Percentiles rank a stretch among this genome's conserved stretches.
Evolutionary conservation across 1,284 basidiomycete genomes (phyloP).

Genomic region (Waitea zeae): DNA sequence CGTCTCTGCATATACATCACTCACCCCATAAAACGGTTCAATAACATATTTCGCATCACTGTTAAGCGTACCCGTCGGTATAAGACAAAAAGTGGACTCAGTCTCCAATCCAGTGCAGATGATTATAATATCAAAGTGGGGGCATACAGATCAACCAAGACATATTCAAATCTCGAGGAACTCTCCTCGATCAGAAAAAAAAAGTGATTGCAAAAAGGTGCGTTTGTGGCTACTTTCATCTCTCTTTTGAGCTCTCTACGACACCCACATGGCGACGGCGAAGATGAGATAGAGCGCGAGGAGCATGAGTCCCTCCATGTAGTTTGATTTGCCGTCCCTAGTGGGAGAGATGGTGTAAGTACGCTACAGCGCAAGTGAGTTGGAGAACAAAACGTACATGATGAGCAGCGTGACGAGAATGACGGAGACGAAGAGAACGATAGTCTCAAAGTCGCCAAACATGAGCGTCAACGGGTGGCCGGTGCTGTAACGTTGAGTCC

Average conservation of each 20-base stretch:
- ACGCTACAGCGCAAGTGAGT: background rate
- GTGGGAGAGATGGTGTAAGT: conserved; percentile 4
- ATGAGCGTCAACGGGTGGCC: conserved; percentile 66
- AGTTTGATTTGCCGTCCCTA: conserved; percentile 71
- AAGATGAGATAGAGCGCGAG: conserved; percentile 48
- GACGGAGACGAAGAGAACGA: conserved; percentile 72
- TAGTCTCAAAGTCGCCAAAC: conserved; percentile 75
- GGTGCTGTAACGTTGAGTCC: conserved; percentile 5
- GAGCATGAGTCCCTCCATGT: conserved; percentile 75
- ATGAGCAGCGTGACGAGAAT: conserved; percentile 68
- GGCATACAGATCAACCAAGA: too few relatives aligned
- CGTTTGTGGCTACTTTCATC: too few relatives aligned
- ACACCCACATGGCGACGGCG: conserved; percentile 20
- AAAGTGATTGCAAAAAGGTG: too few relatives aligned
- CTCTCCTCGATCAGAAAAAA: too few relatives aligned
- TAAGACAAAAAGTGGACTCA: too few relatives aligned
- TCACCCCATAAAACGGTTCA: too few relatives aligned
- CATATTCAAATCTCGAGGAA: too few relatives aligned
- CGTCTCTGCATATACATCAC: too few relatives aligned
- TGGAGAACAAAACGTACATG: conserved; percentile 43
- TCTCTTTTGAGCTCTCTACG: conserved; percentile 1
- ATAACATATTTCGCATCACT: too few relatives aligned
- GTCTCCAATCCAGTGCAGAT: too few relatives aligned
- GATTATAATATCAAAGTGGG: too few relatives aligned
- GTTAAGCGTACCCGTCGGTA: too few relatives aligned